Evolutionary conservation across 108 stramenopile genomes (phyloP).

Genomic region (Skeletonema costatum): DNA sequence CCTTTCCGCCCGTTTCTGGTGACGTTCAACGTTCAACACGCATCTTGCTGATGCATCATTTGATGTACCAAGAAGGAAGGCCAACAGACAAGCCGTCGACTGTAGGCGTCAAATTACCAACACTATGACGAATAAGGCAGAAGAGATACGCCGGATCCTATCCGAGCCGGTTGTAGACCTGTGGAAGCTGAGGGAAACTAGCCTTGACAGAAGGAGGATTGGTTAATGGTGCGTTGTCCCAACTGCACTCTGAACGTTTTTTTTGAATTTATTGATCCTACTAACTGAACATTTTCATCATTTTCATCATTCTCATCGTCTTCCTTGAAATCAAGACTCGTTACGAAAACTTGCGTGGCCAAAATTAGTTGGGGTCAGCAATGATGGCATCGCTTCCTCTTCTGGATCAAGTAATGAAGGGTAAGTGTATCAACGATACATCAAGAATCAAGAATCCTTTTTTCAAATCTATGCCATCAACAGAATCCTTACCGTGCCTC

Average conservation of each 20-base stretch:
- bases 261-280: neutral
- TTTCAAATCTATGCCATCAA: neutral
- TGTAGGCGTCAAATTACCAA: neutral
- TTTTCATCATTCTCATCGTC: neutral
- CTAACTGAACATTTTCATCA: neutral
- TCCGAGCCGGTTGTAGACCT: conserved; percentile 76
- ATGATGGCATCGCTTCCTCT: neutral
- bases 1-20: no score
- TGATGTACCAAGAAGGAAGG: neutral
- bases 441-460: neutral
- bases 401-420: neutral
- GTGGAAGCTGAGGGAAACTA: conserved; percentile 82
- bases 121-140: conserved; percentile 45
- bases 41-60: neutral
- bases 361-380: conserved; percentile 70
- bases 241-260: neutral
- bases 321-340: conserved; percentile 52
- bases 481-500: neutral
- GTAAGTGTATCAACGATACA: neutral
- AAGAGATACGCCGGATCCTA: conserved; percentile 59
- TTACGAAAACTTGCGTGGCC: conserved; percentile 86
- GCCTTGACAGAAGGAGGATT: conserved; percentile 80
- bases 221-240: conserved; percentile 67
- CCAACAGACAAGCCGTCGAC: neutral
- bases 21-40: neutral